Percentiles rank a stretch among this genome's conserved stretches.
These are phyloP conservation scores for Aspergillus aculeatus DNA, from an alignment of 2,329 filamentous ascomycete genomes.

Conservation along the genomic window DNA sequence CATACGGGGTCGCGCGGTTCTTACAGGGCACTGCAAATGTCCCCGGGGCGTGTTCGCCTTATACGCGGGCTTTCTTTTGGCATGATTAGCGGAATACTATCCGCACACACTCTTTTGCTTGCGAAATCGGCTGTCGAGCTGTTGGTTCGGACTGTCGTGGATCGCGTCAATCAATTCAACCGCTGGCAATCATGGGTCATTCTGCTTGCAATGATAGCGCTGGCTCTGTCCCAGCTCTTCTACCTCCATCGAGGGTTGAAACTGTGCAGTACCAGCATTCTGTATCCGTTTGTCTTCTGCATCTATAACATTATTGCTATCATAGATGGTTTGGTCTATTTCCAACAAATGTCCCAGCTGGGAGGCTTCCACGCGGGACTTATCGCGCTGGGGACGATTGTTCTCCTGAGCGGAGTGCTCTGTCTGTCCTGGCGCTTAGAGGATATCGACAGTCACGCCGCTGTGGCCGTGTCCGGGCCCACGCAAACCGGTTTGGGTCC, in stretches of 20 bases:
- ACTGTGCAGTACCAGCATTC: slow-evolving; percentile 88
- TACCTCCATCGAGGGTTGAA: slow-evolving; percentile 93
- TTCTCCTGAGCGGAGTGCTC: slow-evolving; percentile 83
- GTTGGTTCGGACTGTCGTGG: slow-evolving; percentile 79
- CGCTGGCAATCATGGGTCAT: slow-evolving; percentile 95
- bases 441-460: slow-evolving; percentile 51
- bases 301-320: slow-evolving; percentile 99
- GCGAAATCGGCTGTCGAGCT: slow-evolving; percentile 97
- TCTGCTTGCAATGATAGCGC: slow-evolving; percentile 71
- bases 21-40: slow-evolving; percentile 37
- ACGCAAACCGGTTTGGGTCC: slow-evolving; percentile 70
- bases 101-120: slow-evolving; percentile 86
- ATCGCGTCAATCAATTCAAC: slow-evolving; percentile 88
- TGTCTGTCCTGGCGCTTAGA: slow-evolving; percentile 91
- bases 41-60: slow-evolving; percentile 67
- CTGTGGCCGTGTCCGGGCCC: slow-evolving; percentile 50
- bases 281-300: slow-evolving; percentile 97
- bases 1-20: slow-evolving; percentile 44
- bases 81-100: slow-evolving; percentile 85
- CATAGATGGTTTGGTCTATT: slow-evolving; percentile 94
- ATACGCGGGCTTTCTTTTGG: slow-evolving; percentile 84
- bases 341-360: slow-evolving; percentile 80
- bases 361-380: slow-evolving; percentile 66
- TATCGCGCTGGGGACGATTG: slow-evolving; percentile 80
- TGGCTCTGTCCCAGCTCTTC: slow-evolving; percentile 89